Base-by-base conservation (phyloP, 2,329 filamentous ascomycete species). In the Talaromyces sp. region DNA sequence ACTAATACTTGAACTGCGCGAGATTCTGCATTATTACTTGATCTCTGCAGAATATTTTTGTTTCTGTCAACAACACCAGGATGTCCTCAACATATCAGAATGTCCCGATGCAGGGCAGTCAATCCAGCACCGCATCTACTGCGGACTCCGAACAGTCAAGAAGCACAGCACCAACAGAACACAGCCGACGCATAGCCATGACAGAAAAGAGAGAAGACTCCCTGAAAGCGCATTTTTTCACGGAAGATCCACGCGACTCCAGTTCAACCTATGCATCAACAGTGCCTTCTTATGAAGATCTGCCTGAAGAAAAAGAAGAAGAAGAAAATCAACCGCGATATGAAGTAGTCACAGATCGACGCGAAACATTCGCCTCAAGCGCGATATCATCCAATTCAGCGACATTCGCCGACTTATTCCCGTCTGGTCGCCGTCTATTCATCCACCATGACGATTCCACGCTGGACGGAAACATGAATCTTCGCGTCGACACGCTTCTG, bases 391-490 rank as follows among this genome's bases (percentile, higher is more conserved):
- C 91, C 1, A 92, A 87, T 1, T 88, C 93, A 3, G 81, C 87
- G 59, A 87, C 92, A 64, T 97, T 97, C 71, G 87, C 86, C 25
- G 82, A 86, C 56, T 82, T 96, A 55, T 99, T 97, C 72, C 93
- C 94, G 10, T 95, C 92, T 8, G 82, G 87, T 64, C 85, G 91
- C 70, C 84, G 89, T 57, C 77, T 97, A 54, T 84, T 84, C 36
- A 91, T 99, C 68, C 85, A 89, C 28, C 93, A 97, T 70, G 94
- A 97, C 70, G 91, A 97, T 73, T 85, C 89, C 51, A 94, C 91
- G 0, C 76, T 87, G 3, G 93, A 99, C 70, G 93, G 93, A 36
- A 96, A 97, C 78, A 95, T 97, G 91, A 97, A 97, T 70, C 81
- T 99, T 58, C 87, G 92, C 33, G 81, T 97, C 59, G 92, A 96